Conservation (phyloP, 441 rosid species). For the Gossypium aridum region DNA sequence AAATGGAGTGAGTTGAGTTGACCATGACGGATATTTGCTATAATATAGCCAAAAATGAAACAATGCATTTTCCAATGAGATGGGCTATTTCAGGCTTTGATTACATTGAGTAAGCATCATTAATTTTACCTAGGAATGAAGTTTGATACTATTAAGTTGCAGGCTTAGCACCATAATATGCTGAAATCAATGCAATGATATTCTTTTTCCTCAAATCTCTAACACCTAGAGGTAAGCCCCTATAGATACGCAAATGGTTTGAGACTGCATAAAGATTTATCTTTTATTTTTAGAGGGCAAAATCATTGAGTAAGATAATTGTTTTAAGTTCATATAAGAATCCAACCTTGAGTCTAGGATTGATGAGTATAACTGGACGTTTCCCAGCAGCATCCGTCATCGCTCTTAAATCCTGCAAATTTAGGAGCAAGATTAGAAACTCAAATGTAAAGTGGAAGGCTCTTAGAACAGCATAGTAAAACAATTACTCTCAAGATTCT, state of each 20-base stretch:
- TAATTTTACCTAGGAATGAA: not conserved
- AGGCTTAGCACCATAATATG: not conserved
- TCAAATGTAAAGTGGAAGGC: conserved; percentile 5
- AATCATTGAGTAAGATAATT: conserved; percentile 2
- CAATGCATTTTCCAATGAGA: not conserved
- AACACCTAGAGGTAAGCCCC: not conserved
- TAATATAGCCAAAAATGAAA: not conserved
- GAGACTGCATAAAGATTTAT: not conserved
- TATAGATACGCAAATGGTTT: not conserved
- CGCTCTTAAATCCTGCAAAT: conserved; percentile 68
- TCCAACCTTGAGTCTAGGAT: conserved; percentile 81
- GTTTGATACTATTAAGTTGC: not conserved
- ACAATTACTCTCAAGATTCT: conserved; percentile 20
- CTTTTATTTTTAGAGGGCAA: not conserved
- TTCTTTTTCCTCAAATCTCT: not conserved
- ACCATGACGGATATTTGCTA: not conserved
- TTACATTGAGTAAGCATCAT: not conserved
- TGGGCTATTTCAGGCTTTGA: not conserved
- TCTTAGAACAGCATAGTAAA: conserved; percentile 1
- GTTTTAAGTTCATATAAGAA: conserved; percentile 2
- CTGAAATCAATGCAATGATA: not conserved
- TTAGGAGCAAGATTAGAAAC: conserved; percentile 7
- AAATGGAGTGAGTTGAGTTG: not conserved
- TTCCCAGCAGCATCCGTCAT: conserved; percentile 90
- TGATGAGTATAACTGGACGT: conserved; percentile 81